Evolutionary conservation across 2,329 filamentous ascomycete species (phyloP).

Genomic region (Calonectria hongkongensis): DNA sequence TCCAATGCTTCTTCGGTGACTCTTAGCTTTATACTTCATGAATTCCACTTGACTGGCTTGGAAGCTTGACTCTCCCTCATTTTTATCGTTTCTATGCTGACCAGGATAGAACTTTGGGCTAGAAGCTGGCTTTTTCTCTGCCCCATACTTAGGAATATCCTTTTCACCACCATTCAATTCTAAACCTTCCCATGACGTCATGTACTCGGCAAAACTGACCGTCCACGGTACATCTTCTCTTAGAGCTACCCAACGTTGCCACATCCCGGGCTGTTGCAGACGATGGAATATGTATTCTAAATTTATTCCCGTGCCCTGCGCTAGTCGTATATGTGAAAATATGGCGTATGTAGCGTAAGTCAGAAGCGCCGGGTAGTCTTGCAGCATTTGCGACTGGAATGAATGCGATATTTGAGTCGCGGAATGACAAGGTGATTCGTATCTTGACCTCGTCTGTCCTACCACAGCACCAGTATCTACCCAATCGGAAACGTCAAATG

Average conservation of each 20-base stretch:
- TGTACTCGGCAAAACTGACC: neutral
- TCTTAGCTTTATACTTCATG: no score
- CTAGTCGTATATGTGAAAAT: constrained; percentile 26
- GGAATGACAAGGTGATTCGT: neutral
- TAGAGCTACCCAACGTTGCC: constrained; percentile 29
- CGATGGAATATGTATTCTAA: constrained; percentile 3
- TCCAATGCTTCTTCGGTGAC: no score
- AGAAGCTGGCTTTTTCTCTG: no score
- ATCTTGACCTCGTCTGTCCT: neutral
- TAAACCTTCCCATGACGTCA: constrained; percentile 14
- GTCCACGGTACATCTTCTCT: constrained; percentile 28
- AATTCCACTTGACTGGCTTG: no score
- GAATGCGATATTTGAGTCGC: neutral
- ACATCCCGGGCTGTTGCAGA: neutral
- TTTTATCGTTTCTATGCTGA: no score
- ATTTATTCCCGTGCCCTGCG: neutral
- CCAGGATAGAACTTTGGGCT: no score
- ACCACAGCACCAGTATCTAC: neutral
- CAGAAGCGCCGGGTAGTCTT: constrained; percentile 24
- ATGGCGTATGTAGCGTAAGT: constrained; percentile 32
- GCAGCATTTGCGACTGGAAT: constrained; percentile 9
- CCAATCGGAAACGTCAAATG: constrained; percentile 2
- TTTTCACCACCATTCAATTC: no score
- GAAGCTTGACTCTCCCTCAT: no score
- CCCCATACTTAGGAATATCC: no score